A percentile compares a stretch with the other conserved stretches of the same genome.
phyloP scores from a whole-genome alignment of 2,329 filamentous ascomycete genomes.

The Aureobasidium melanogenum region DNA sequence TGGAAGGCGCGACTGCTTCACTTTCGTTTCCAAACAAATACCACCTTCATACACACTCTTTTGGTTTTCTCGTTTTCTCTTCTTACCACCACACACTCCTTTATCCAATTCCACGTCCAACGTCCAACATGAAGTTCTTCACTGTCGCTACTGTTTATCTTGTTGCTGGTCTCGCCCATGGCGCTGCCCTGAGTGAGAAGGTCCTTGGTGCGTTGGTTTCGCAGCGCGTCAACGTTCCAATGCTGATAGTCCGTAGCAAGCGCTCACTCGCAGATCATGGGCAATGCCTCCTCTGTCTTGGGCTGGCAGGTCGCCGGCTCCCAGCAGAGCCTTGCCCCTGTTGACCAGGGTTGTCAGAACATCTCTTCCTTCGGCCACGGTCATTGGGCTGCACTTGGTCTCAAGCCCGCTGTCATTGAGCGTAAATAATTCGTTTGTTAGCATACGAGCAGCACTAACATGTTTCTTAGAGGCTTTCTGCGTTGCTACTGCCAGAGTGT shows the following conservation, averaged over 20 bases:
- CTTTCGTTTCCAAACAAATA: background rate
- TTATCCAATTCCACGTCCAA: background rate
- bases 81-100: background rate
- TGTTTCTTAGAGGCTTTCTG: conserved; percentile 16
- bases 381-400: conserved; percentile 18
- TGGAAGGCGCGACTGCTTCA: background rate
- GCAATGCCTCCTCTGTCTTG: conserved; percentile 21
- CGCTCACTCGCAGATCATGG: conserved; percentile 9
- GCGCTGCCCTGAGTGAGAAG: background rate
- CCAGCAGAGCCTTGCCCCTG: conserved; percentile 8
- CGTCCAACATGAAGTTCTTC: background rate
- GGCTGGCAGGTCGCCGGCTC: conserved; percentile 24
- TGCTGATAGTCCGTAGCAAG: background rate
- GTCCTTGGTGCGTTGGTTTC: background rate
- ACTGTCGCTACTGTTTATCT: background rate
- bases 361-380: conserved; percentile 15
- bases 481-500: conserved; percentile 11
- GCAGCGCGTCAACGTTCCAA: background rate
- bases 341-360: conserved; percentile 17
- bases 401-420: conserved; percentile 15
- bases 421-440: background rate
- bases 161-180: background rate
- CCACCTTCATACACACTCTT: background rate
- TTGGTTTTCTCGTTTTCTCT: background rate
- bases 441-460: background rate